Conservation (phyloP, 495 filamentous ascomycete genomes). For the Annulohypoxylon stygium region DNA sequence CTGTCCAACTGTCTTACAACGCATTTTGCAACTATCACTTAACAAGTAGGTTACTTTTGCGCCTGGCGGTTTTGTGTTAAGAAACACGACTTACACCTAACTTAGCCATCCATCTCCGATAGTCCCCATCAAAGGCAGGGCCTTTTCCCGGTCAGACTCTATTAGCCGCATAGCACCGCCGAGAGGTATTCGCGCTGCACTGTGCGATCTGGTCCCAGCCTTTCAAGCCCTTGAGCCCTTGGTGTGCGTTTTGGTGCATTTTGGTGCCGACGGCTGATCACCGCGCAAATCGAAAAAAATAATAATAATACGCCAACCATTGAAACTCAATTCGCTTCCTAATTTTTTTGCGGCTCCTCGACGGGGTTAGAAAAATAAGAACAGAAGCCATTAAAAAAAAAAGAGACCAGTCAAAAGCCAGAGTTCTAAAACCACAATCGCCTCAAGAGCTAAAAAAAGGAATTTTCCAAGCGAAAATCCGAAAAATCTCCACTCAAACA, state of each 20-base stretch:
- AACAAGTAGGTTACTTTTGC: slow-evolving; percentile 28
- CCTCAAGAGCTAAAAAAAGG: slow-evolving; percentile 46
- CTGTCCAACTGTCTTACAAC: slow-evolving; percentile 14
- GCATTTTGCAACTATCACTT: slow-evolving; percentile 5
- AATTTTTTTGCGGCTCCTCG: slow-evolving; percentile 47
- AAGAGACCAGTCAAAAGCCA: slow-evolving; percentile 13
- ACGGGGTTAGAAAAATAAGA: slow-evolving; percentile 30
- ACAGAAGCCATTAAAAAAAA: slow-evolving; percentile 18
- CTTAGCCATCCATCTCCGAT: slow-evolving; percentile 44
- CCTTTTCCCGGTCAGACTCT: slow-evolving; percentile 47
- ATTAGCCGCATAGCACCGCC: slow-evolving; percentile 51
- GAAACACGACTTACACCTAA: slow-evolving; percentile 45
- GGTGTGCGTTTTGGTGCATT: slow-evolving; percentile 11
- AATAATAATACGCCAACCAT: slow-evolving; percentile 26
- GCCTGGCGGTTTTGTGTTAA: slow-evolving; percentile 32
- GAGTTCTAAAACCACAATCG: slow-evolving; percentile 45
- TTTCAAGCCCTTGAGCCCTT: slow-evolving; percentile 24
- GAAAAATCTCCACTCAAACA: slow-evolving; percentile 44
- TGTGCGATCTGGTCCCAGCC: slow-evolving; percentile 39
- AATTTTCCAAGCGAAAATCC: slow-evolving; percentile 41
- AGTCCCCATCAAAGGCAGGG: slow-evolving; percentile 46
- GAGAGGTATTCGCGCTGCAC: slow-evolving; percentile 42
- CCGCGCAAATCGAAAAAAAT: slow-evolving; percentile 19
- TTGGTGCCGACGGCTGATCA: slow-evolving; percentile 46
- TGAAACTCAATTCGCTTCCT: slow-evolving; percentile 44